Percentiles rank a stretch among this genome's conserved stretches.
phyloP scores from a whole-genome alignment of 2,329 filamentous ascomycete genomes.

The Talaromyces funiculosus region DNA sequence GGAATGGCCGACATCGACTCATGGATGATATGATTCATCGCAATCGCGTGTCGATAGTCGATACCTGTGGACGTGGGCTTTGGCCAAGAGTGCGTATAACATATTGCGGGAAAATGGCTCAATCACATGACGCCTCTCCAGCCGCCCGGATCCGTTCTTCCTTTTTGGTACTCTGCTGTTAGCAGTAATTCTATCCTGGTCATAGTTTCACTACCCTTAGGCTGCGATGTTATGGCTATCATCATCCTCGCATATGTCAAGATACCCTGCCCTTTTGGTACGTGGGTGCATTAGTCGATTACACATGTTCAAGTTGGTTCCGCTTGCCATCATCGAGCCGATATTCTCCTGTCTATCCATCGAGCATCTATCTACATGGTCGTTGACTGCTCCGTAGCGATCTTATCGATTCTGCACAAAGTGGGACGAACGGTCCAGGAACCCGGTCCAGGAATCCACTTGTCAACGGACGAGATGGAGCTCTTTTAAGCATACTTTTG shows the following conservation, averaged over 20 bases:
- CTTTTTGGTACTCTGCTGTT: not conserved
- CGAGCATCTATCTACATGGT: too few species aligned
- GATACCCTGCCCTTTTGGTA: not conserved
- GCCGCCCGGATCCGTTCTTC: not conserved
- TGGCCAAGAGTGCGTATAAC: not conserved
- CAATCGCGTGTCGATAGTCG: too few species aligned
- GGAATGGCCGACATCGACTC: not conserved
- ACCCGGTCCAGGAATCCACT: constrained; percentile 4
- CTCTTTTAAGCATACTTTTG: constrained; percentile 1
- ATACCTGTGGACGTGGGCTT: too few species aligned
- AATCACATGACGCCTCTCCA: constrained; percentile 1
- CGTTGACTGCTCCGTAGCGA: too few species aligned
- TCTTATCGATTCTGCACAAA: constrained; percentile 2
- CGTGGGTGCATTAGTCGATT: not conserved
- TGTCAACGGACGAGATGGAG: constrained; percentile 1
- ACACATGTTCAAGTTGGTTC: too few species aligned
- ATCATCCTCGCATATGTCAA: not conserved
- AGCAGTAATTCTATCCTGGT: not conserved
- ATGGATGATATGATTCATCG: too few species aligned
- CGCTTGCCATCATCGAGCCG: too few species aligned
- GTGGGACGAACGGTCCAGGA: constrained; percentile 6
- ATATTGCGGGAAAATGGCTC: not conserved
- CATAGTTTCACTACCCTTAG: not conserved
- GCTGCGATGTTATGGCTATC: not conserved
- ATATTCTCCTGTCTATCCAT: too few species aligned